Base-by-base conservation (phyloP, 306 rosid species). In the Trichosanthes cucumerina region DNA sequence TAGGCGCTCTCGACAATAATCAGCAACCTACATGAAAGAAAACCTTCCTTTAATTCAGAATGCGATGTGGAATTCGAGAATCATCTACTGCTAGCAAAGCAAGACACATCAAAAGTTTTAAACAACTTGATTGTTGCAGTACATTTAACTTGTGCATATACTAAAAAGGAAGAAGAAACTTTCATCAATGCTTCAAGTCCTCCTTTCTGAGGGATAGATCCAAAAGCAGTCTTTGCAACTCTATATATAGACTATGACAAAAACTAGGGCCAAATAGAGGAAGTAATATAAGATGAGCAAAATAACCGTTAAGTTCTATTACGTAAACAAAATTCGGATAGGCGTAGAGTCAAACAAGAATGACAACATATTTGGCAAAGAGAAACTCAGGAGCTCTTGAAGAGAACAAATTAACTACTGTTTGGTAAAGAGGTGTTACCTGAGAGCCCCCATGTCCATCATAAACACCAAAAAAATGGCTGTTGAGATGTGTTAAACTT, bases 401-500 rank as follows among this genome's bases (percentile, higher is more conserved):
- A 75, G 31, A 57, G 71, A 68, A 19, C 47, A 80, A 50, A 63
- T 21, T 49, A 47, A 59, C 38, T 18, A 7, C 62, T 16, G 14
- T 53, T 36, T 54, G 54, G 18, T 23, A 78, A 33, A 39, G 21
- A 70, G 80, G 10, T 31, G 66, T 39, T 83, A 86, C 92, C 92
- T 86, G 92, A 84, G 87, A 69, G 53, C 92, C 92, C 23, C 92
- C 92, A 28, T 88, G 92, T 36, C 92, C 92, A 88, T 88, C 92
- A 65, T 88, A 88, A 80, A 88, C 84, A 34, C 90, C 92, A 47
- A 79, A 88, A 76, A 86, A 88, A 63, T 88, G 92, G 82, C 87
- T 83, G 81, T 83, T 78, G 70, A 84, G 57, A 76, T 86, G 86
- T 38, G 90, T 86, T 85, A 86, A 76, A 77, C 74, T 84, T 76